Evolutionary conservation across 306 rosid species (phyloP), one percentile per base, ranked within the genome.

Genomic region (Coriaria nepalensis): DNA sequence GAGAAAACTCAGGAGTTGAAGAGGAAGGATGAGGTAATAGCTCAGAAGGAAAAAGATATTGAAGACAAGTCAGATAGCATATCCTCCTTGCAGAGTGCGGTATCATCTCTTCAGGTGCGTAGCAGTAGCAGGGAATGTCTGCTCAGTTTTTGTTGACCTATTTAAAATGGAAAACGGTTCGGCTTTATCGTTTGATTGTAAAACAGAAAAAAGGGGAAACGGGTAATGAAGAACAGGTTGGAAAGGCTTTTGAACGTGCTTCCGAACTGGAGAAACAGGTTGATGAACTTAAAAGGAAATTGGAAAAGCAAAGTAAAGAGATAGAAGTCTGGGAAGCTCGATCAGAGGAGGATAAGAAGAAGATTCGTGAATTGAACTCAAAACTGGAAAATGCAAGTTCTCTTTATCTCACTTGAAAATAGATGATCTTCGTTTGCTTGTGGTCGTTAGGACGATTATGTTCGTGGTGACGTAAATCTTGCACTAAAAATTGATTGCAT

Each of bases 181-280:
- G 29, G 29, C 29, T 20, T 15, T 12, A 8, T 35, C 9, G 5
- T 45, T 29, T 37, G 14, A 2, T 46, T 61, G 53, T 56, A 9
- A 40, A 13, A 10, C 58, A 92, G 98, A 55, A 81, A 69, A 81
- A 82, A 35, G 96, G 74, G 43, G 39, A 79, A 2, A 40, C 45
- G 61, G 72, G 73, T 61, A 87, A 63, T 6, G 77, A 77, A 65
- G 75, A 81, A 82, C 79, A 63, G 67, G 74, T 79, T 47, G 94
- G 62, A 52, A 75, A 85, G 83, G 96, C 86, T 56, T 66, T 77
- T 82, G 94, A 94, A 36, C 96, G 79, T 44, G 87, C 92, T 58
- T 75, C 65, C 56, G 93, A 79, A 77, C 75, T 92, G 41, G 93
- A 79, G 66, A 77, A 78, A 40, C 81, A 85, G 96, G 85, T 71